A percentile compares a stretch with the other conserved stretches of the same genome.
These are phyloP conservation scores for Curvularia hawaiiensis DNA, from an alignment of 2,329 filamentous ascomycete genomes.

Conservation along the genomic window DNA sequence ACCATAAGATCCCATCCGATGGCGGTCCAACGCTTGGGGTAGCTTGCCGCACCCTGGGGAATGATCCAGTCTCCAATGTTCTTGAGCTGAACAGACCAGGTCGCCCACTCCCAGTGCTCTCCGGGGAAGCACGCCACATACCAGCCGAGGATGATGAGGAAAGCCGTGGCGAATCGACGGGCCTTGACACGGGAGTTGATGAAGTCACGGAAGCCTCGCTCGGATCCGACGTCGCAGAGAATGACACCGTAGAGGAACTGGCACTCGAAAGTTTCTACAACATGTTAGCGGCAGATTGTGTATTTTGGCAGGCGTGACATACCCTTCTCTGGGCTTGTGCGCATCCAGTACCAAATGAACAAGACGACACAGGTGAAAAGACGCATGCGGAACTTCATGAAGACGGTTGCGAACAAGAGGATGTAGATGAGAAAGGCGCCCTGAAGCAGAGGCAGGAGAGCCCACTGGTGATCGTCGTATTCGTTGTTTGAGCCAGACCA, in stretches of 20 bases:
- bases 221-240: conserved; percentile 57
- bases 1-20: conserved; percentile 57
- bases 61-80: conserved; percentile 53
- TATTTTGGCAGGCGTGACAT: conserved; percentile 20
- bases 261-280: conserved; percentile 58
- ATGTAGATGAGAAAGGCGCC: conserved; percentile 59
- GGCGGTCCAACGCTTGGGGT: conserved; percentile 51
- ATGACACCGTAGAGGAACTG: conserved; percentile 59
- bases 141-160: conserved; percentile 52
- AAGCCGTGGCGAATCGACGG: conserved; percentile 47
- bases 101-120: conserved; percentile 56
- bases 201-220: conserved; percentile 53
- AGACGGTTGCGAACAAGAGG: conserved; percentile 54
- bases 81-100: conserved; percentile 55
- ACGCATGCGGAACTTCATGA: conserved; percentile 56
- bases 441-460: conserved; percentile 56
- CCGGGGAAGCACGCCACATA: conserved; percentile 58
- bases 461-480: conserved; percentile 63
- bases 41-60: conserved; percentile 53
- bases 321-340: conserved; percentile 54
- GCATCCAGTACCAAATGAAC: conserved; percentile 57
- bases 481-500: conserved; percentile 59
- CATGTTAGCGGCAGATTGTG: conserved; percentile 13
- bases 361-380: conserved; percentile 54
- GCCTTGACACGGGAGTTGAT: conserved; percentile 45